Evolutionary conservation across 2,329 filamentous ascomycete genomes (phyloP).

Genomic region (Neoarthrinium moseri): DNA sequence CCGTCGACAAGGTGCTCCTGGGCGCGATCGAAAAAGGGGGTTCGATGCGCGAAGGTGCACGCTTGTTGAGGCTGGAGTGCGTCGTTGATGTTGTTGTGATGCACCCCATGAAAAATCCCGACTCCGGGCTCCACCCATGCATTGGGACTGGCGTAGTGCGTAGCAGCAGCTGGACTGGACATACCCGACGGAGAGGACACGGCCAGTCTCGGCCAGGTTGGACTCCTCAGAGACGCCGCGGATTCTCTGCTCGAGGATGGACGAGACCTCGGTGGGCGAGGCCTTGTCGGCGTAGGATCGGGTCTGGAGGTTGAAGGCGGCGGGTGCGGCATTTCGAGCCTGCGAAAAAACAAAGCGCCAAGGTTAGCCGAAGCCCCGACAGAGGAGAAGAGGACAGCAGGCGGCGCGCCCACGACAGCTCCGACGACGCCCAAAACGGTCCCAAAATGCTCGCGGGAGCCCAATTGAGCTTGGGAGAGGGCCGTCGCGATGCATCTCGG

Average conservation of each 20-base stretch:
- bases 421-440: conserved; percentile 29
- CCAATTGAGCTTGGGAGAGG: conserved; percentile 36
- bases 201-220: conserved; percentile 95
- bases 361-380: conserved; percentile 14
- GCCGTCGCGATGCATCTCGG: conserved; percentile 29
- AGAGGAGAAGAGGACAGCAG: conserved; percentile 2
- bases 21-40: too few relatives aligned
- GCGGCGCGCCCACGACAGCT: conserved; percentile 32
- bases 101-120: conserved; percentile 22
- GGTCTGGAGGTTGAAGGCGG: conserved; percentile 72
- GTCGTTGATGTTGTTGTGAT: background rate
- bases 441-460: conserved; percentile 27
- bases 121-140: conserved; percentile 11
- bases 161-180: too few relatives aligned
- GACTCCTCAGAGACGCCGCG: conserved; percentile 97
- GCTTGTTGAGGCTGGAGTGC: background rate
- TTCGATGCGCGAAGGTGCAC: too few relatives aligned
- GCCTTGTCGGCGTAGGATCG: conserved; percentile 96
- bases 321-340: conserved; percentile 84
- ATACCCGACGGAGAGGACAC: conserved; percentile 98
- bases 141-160: conserved; percentile 14
- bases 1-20: too few relatives aligned
- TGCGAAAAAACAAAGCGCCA: conserved; percentile 52
- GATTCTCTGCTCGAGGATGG: conserved; percentile 98
- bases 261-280: conserved; percentile 95